Evolutionary conservation across 257 asterid species (phyloP), one percentile per base, ranked within the genome.

Genomic region (Echites panduratus): DNA sequence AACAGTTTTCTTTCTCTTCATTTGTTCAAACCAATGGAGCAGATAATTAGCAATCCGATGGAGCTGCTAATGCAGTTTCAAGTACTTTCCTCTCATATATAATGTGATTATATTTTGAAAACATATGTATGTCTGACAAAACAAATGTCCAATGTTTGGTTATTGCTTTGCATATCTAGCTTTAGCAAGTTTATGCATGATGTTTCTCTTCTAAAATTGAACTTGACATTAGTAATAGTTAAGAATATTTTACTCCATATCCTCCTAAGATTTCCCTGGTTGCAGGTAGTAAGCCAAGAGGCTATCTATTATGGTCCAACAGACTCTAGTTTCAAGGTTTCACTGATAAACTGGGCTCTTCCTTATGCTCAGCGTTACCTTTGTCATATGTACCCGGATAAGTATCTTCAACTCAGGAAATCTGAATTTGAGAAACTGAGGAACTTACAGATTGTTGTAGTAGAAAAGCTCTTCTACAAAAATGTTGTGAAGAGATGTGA

Each of bases 301-400:
- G 91, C 96, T 54, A 87, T 95, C 75, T 85, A 82, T 73, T 81
- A 79, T 72, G 90, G 91, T 58, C 79, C 84, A 66, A 82, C 82
- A 54, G 96, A 90, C 83, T 61, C 79, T 76, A 83, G 83, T 68
- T 83, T 79, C 76, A 72, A 81, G 75, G 83, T 82, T 66, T 87
- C 90, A 49, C 75, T 92, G 83, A 84, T 95, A 73, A 89, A 88
- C 68, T 87, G 99, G 99, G 90, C 81, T 82, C 95, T 92, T 79
- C 99, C 98, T 73, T 95, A 84, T 85, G 99, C 94, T 75, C 99
- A 95, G 76, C 97, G 99, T 77, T 95, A 95, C 80, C 73, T 90
- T 61, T 80, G 57, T 73, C 82, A 73, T 52, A 40, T 70, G 0
- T 85, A 92, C 62, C 84, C 87, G 11, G 89, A 87, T 67, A 85